A percentile compares a stretch with the other conserved stretches of the same genome.
Evolutionary conservation across 805 yeast species (phyloP).

Genomic region (Candida peoriensis): DNA sequence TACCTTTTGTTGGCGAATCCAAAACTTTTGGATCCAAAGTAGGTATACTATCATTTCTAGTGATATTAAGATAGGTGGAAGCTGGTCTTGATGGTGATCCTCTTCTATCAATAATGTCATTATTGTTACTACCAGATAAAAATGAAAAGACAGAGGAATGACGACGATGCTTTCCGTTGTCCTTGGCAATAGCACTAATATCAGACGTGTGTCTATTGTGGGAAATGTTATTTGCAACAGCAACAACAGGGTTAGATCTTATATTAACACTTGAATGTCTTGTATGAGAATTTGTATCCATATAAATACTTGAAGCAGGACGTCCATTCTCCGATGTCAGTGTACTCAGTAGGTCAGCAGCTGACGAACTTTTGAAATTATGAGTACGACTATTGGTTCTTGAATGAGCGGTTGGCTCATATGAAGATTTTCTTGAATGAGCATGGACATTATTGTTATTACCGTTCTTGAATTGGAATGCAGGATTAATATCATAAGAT

Average conservation of each 20-base stretch:
- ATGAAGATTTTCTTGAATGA: conserved; percentile 14
- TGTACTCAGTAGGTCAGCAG: conserved; percentile 29
- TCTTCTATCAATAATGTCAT: no score
- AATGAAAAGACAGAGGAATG: conserved; percentile 58
- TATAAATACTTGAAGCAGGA: conserved; percentile 50
- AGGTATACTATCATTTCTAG: conserved; percentile 9
- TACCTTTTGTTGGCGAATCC: conserved; percentile 19
- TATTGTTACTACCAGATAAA: conserved; percentile 23
- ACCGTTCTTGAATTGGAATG: conserved; percentile 6
- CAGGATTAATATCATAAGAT: conserved; percentile 19
- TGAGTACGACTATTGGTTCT: conserved; percentile 13
- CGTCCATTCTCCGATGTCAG: conserved; percentile 22
- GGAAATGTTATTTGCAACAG: no score
- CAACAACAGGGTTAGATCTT: no score
- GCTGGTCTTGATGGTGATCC: no score
- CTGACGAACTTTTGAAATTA: conserved; percentile 18
- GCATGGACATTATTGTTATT: not conserved
- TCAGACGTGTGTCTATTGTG: conserved; percentile 44
- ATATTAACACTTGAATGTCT: conserved; percentile 30
- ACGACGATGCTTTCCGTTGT: conserved; percentile 42
- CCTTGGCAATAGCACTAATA: conserved; percentile 25
- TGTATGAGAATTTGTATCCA: conserved; percentile 29
- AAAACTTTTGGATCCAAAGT: conserved; percentile 10
- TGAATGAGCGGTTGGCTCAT: conserved; percentile 12
- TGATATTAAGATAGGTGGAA: no score